These are phyloP conservation scores for Gossypium thurberi DNA, from an alignment of 345 rosid species.

Conservation along the genomic window DNA sequence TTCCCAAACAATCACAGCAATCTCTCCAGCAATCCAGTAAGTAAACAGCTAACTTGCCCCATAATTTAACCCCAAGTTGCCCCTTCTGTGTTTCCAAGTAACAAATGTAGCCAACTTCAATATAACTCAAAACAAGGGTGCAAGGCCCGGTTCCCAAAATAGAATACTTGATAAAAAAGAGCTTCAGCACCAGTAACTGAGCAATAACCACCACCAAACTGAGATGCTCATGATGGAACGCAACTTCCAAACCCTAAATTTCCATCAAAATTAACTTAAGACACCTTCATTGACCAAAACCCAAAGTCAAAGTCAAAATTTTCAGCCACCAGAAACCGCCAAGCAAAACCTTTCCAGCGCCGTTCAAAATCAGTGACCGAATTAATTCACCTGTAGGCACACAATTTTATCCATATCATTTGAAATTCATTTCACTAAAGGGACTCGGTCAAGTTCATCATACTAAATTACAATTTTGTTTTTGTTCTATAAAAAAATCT, in stretches of 20 bases:
- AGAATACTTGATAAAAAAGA: constrained; percentile 7
- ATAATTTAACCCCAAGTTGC: constrained; percentile 15
- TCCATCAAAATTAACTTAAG: constrained; percentile 10
- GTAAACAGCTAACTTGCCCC: constrained; percentile 8
- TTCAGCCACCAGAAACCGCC: constrained; percentile 12
- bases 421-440: not conserved
- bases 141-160: not conserved
- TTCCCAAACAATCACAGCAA: constrained; percentile 13
- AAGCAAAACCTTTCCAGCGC: constrained; percentile 1
- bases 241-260: constrained; percentile 31
- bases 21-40: constrained; percentile 7
- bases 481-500: not conserved
- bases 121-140: not conserved
- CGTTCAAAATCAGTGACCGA: constrained; percentile 5
- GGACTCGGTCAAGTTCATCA: not conserved
- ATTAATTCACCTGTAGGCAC: constrained; percentile 13
- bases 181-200: constrained; percentile 3
- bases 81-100: not conserved
- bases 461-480: not conserved
- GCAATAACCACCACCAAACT: not conserved
- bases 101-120: not conserved
- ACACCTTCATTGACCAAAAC: constrained; percentile 16
- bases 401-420: not conserved
- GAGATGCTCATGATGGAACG: constrained; percentile 4
- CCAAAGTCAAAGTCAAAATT: constrained; percentile 23